Conservation (phyloP, 768 basidiomycete species). For the Lactarius tabidus region DNA sequence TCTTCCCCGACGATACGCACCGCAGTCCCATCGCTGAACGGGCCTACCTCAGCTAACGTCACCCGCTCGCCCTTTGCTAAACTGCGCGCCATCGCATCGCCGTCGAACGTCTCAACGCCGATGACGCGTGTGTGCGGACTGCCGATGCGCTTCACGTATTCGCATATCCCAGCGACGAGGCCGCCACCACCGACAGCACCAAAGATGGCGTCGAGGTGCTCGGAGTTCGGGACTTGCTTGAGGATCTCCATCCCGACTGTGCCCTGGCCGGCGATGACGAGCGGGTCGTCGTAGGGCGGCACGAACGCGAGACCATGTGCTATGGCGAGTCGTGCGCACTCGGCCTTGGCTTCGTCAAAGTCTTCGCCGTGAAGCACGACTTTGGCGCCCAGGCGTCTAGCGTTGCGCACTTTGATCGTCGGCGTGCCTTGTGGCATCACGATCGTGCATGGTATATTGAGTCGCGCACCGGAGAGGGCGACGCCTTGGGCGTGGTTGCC, state of each 20-base stretch:
- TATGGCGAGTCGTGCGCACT: constrained; percentile 82
- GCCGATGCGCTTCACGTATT: constrained; percentile 92
- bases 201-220: constrained; percentile 80
- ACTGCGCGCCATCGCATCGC: constrained; percentile 88
- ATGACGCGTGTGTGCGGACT: constrained; percentile 74
- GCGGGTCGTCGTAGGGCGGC: constrained; percentile 95
- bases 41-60: constrained; percentile 83
- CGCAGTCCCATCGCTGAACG: constrained; percentile 96
- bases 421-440: constrained; percentile 97
- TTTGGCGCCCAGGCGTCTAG: constrained; percentile 91
- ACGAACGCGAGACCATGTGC: constrained; percentile 81
- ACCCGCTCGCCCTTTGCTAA: constrained; percentile 78
- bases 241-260: constrained; percentile 94
- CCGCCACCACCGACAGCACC: constrained; percentile 94
- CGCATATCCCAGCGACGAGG: constrained; percentile 81
- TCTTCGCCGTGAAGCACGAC: constrained; percentile 88
- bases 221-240: constrained; percentile 77
- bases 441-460: constrained; percentile 94
- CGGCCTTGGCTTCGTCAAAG: constrained; percentile 94
- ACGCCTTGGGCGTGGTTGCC: constrained; percentile 99
- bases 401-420: constrained; percentile 93
- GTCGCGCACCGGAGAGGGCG: constrained; percentile 84
- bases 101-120: constrained; percentile 94
- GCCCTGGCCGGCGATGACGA: constrained; percentile 96
- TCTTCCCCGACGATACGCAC: constrained; percentile 95